phyloP scores from a whole-genome alignment of 768 basidiomycete species.

The Pleurotus cornucopiae region DNA sequence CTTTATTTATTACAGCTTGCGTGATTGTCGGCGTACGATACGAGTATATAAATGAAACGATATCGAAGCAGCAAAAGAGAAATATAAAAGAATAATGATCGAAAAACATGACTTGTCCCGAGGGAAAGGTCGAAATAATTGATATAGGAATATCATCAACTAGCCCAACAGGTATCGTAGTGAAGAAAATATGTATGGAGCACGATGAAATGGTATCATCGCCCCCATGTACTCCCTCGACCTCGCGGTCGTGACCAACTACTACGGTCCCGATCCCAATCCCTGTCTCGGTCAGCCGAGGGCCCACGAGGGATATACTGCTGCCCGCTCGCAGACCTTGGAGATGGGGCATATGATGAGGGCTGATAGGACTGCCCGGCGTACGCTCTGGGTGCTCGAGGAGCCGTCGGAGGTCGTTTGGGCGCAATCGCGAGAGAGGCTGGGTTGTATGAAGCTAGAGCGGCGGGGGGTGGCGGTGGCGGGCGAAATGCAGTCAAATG shows the following conservation, averaged over 20 bases:
- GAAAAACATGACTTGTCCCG: not conserved
- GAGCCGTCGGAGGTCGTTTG: conserved; percentile 21
- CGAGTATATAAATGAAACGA: not conserved
- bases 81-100: not conserved
- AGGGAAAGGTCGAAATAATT: not conserved
- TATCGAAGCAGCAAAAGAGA: not conserved
- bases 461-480: not conserved
- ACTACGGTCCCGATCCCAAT: conserved; percentile 35
- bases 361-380: conserved; percentile 10
- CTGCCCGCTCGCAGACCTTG: conserved; percentile 19
- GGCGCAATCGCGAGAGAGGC: conserved; percentile 22
- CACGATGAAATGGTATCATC: not conserved
- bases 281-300: conserved; percentile 48
- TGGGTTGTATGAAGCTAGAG: conserved; percentile 14
- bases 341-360: conserved; percentile 7
- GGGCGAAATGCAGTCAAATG: not conserved
- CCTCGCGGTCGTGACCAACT: not conserved
- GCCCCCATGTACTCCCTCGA: not conserved
- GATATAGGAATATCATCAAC: not conserved
- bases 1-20: not conserved
- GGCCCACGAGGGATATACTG: conserved; percentile 45
- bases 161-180: not conserved
- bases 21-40: not conserved
- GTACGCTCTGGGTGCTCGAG: conserved; percentile 15
- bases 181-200: not conserved